phyloP scores from a whole-genome alignment of 1,139 yeast genomes.

The Suzukiozyma palmioleophila region DNA sequence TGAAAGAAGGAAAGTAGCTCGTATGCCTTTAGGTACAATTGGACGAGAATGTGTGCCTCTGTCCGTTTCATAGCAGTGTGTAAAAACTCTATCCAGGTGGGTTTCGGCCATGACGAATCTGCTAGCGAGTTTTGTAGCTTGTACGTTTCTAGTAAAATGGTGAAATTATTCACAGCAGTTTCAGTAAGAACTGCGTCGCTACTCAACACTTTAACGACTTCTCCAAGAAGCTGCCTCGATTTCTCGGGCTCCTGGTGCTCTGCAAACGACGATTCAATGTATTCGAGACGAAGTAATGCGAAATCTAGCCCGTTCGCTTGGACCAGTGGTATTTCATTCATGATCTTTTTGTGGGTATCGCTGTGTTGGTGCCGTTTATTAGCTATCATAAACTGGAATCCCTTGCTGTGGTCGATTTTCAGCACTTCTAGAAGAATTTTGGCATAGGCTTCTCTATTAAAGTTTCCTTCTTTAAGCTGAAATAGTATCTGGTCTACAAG shows the following conservation, averaged over 20 bases:
- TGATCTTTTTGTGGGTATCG: conserved; percentile 26
- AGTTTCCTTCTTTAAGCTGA: background rate
- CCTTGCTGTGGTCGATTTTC: conserved; percentile 23
- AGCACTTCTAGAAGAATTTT: conserved; percentile 27
- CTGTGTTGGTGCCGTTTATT: conserved; percentile 23
- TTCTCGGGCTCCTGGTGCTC: conserved; percentile 12
- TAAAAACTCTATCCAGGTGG: conserved; percentile 36
- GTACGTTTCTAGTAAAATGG: conserved; percentile 24
- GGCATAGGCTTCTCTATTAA: conserved; percentile 9
- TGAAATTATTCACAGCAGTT: conserved; percentile 20
- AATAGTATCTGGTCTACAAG: conserved; percentile 4
- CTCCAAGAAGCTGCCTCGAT: conserved; percentile 2
- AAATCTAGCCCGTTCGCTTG: conserved; percentile 20
- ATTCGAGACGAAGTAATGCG: conserved; percentile 30
- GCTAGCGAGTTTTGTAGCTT: conserved; percentile 25
- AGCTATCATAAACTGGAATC: conserved; percentile 28
- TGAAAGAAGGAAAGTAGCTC: conserved; percentile 20
- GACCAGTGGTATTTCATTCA: conserved; percentile 25
- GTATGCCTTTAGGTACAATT: conserved; percentile 28
- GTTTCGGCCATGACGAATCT: conserved; percentile 33
- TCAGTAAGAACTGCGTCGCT: conserved; percentile 10
- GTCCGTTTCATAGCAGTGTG: conserved; percentile 20
- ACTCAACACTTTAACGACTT: conserved; percentile 1
- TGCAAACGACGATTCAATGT: conserved; percentile 27
- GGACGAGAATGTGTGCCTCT: conserved; percentile 26